Conservation (phyloP, 768 basidiomycete genomes). For the Tulasnella sp. region DNA sequence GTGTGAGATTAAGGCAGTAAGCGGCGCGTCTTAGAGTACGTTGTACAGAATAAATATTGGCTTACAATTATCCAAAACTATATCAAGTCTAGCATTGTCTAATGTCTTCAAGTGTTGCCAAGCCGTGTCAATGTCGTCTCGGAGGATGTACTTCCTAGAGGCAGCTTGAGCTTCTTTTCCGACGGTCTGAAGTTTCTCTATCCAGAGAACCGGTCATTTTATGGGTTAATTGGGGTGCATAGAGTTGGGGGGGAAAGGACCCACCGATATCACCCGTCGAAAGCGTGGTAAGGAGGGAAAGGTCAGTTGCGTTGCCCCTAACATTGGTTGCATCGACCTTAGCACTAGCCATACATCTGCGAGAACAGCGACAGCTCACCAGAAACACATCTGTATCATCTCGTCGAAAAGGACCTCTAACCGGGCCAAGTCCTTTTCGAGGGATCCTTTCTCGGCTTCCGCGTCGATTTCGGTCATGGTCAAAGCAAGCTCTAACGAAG, state of each 20-base stretch:
- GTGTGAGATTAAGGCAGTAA: slow-evolving; percentile 30
- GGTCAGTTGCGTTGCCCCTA: slow-evolving; percentile 95
- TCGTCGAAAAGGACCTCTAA: slow-evolving; percentile 63
- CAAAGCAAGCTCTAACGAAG: slow-evolving; percentile 54
- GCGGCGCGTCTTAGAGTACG: no score
- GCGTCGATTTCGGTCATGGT: slow-evolving; percentile 59
- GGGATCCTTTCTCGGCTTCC: slow-evolving; percentile 38
- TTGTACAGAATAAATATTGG: no score
- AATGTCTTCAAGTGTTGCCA: slow-evolving; percentile 65
- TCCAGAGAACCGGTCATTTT: neutral
- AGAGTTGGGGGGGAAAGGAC: neutral
- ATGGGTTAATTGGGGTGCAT: neutral
- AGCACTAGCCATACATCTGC: neutral
- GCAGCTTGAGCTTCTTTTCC: slow-evolving; percentile 72
- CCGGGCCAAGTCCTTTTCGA: slow-evolving; percentile 41
- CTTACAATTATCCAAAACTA: slow-evolving; percentile 84
- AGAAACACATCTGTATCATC: slow-evolving; percentile 86
- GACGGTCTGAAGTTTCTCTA: slow-evolving; percentile 60
- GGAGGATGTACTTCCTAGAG: slow-evolving; percentile 70
- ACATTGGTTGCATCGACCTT: neutral
- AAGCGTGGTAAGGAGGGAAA: slow-evolving; percentile 82
- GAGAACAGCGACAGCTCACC: slow-evolving; percentile 37
- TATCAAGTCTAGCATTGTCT: slow-evolving; percentile 55
- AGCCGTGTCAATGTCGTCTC: slow-evolving; percentile 65
- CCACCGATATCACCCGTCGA: slow-evolving; percentile 67